A percentile compares a stretch with the other conserved stretches of the same genome.
These are phyloP conservation scores for Kwoniella shandongensis DNA, from an alignment of 768 basidiomycete species.

Conservation along the genomic window DNA sequence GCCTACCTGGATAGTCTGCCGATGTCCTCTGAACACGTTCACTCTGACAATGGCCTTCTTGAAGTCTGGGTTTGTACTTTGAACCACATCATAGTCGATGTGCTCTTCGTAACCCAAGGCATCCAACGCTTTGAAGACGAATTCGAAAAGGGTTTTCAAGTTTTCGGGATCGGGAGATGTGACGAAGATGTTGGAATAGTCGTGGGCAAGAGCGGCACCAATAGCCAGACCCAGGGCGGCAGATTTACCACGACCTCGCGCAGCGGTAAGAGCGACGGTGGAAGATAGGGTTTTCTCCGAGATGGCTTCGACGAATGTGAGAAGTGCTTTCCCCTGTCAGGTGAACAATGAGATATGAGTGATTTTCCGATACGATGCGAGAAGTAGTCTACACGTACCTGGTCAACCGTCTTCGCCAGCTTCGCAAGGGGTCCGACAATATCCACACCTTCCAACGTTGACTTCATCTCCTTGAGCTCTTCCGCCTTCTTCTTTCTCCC, in stretches of 20 bases:
- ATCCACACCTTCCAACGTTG: constrained; percentile 74
- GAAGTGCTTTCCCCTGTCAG: constrained; percentile 69
- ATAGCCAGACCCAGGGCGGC: constrained; percentile 94
- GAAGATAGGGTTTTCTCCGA: constrained; percentile 85
- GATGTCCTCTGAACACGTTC: constrained; percentile 85
- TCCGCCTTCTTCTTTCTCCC: constrained; percentile 64
- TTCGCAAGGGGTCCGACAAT: constrained; percentile 86
- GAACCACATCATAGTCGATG: constrained; percentile 94
- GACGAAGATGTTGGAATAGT: constrained; percentile 96
- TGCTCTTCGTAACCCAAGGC: constrained; percentile 94
- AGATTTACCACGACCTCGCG: constrained; percentile 92
- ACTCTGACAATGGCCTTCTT: constrained; percentile 94
- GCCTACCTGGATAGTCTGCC: constrained; percentile 90
- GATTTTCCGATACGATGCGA: not conserved
- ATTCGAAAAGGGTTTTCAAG: constrained; percentile 95
- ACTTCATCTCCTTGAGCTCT: constrained; percentile 71
- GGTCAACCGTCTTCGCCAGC: constrained; percentile 87
- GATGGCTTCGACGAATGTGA: constrained; percentile 91
- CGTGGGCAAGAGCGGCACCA: constrained; percentile 85
- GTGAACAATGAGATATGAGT: not conserved
- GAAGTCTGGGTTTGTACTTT: constrained; percentile 91
- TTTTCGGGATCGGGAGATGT: constrained; percentile 98
- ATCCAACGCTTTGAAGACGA: constrained; percentile 95
- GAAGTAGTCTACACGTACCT: constrained; percentile 58
- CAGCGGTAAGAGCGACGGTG: constrained; percentile 91